Base-by-base conservation (phyloP, 106 monocot species). In the Triglochin maritima region DNA sequence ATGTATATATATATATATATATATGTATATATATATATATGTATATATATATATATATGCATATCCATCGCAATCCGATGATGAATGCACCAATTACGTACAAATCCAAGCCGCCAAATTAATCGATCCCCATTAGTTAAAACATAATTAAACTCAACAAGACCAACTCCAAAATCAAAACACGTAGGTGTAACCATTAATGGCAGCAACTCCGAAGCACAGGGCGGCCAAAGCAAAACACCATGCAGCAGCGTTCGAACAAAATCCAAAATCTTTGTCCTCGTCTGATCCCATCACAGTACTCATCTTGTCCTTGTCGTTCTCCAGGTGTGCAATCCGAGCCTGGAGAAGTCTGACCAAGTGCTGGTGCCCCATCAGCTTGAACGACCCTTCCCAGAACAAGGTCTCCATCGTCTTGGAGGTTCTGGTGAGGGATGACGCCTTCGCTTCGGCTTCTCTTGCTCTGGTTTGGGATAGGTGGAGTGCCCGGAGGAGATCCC, bases 401-500 rank as follows among this genome's bases (percentile, higher is more conserved):
- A 92, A 43, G 5, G 58, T 13, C 29, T 58, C 17, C 65, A 92
- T 59, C 46, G 59, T 59, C 9, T 70, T 54, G 66, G 67, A 77
- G 17, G 8, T 63, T 2, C 60, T 51, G 7, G 16, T 58, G 47
- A 80, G 60, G 15, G 50, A 41, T 43, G 68, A 46, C 7, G 65
- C 77, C 71, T 75, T 76, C 70, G 61, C 66, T 78, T 88, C 92
- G 1, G 92, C 92, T 49, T 85, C 92, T 59, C 88, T 82, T 10
- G 92, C 88, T 44, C 92, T 76, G 6, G 88, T 83, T 64, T 92
- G 92, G 48, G 92, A 92, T 6, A 92, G 85, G 49, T 46, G 82
- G 51, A 92, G 72, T 1, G 92, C 88, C 47, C 75, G 76, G 60
- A 85, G 47, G 9, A 96, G 73, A 44, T 69, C 50, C 4, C 51